Conservation (phyloP, 2,329 filamentous ascomycete genomes). For the Neurospora sp. region DNA sequence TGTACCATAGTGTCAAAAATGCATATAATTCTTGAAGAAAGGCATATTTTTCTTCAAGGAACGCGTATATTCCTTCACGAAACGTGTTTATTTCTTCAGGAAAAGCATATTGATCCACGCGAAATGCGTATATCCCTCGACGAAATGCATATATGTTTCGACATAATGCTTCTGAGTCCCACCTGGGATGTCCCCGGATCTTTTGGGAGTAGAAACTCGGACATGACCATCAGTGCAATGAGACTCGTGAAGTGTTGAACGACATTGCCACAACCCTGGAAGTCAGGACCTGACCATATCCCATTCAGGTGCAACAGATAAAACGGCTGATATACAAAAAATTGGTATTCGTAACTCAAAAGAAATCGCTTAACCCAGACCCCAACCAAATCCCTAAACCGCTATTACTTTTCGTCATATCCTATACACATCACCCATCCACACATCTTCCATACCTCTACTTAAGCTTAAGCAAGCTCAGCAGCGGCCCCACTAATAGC, state of each 20-base stretch:
- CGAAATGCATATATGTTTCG: neutral
- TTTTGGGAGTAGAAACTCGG: neutral
- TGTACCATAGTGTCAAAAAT: neutral
- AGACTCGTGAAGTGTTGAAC: neutral
- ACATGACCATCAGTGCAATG: neutral
- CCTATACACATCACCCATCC: neutral
- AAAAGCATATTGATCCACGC: no score
- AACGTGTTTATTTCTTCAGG: no score
- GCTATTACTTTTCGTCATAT: neutral
- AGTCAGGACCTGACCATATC: no score
- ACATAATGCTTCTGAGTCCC: neutral
- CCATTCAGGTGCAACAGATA: neutral
- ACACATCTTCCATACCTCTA: neutral
- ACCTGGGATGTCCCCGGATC: neutral
- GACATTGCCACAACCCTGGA: no score
- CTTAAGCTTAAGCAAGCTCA: constrained; percentile 58
- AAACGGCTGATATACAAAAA: neutral
- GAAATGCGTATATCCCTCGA: neutral
- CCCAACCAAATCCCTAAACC: neutral
- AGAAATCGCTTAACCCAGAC: neutral
- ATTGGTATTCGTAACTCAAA: neutral
- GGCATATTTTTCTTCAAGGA: neutral
- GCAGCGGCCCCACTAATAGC: constrained; percentile 74
- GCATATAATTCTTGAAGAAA: neutral
- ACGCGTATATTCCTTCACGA: neutral